phyloP scores from a whole-genome alignment of 495 filamentous ascomycete genomes.

The Xanthoparmelia taractica region DNA sequence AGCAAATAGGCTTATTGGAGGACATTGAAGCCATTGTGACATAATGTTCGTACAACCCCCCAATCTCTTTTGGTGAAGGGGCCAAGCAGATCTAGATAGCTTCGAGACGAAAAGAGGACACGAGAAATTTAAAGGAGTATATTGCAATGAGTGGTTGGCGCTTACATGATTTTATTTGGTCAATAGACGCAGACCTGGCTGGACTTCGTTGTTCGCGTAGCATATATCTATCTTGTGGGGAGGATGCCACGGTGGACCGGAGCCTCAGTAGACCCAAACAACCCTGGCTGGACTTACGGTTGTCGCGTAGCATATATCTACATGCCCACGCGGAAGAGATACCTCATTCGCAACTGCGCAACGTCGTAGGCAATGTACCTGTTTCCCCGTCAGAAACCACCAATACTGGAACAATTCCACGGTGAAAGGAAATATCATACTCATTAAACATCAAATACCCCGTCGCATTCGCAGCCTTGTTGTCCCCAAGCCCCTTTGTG shows the following conservation, averaged over 20 bases:
- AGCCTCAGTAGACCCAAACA: background rate
- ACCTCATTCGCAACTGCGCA: constrained; percentile 67
- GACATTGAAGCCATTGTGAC: too few species aligned
- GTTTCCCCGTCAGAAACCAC: background rate
- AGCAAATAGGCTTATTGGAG: too few species aligned
- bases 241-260: too few species aligned
- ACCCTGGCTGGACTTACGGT: background rate
- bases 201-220: too few species aligned
- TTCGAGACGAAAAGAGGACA: background rate
- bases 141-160: background rate
- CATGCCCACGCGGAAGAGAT: constrained; percentile 57
- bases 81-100: background rate
- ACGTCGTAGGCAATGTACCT: constrained; percentile 62
- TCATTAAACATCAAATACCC: constrained; percentile 36
- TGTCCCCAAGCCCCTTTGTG: constrained; percentile 22
- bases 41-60: too few species aligned
- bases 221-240: too few species aligned
- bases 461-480: constrained; percentile 21
- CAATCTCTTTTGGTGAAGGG: too few species aligned
- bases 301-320: background rate
- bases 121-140: background rate
- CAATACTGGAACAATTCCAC: background rate
- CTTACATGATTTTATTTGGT: background rate
- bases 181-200: too few species aligned
- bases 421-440: constrained; percentile 40